Base-by-base conservation (phyloP, 2,329 filamentous ascomycete species). In the Fonsecaea erecta region DNA sequence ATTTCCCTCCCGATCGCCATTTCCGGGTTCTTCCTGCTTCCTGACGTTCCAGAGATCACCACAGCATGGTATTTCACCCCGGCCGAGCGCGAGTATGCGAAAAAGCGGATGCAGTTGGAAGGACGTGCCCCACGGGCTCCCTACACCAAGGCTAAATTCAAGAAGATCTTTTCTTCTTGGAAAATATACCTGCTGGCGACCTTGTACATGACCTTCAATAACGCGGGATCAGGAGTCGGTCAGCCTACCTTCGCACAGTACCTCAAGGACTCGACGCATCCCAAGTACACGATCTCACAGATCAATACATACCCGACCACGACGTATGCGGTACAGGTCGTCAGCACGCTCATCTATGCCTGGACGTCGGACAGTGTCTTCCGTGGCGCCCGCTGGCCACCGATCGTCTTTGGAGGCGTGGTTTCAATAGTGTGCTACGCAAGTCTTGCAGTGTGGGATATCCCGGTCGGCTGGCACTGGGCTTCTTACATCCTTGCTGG, bases 161-260 rank as follows among this genome's bases (percentile, higher is more conserved):
- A 80, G 74, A 85, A 83, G 70, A 89, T 90, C 18, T 84, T 89
- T 63, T 79, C 80, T 0, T 85, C 83, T 5, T 90, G 88, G 88
- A 87, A 88, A 67, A 85, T 90, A 1, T 90, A 87, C 62, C 69
- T 83, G 0, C 76, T 90, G 2, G 82, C 81, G 0, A 61, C 85
- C 0, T 74, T 89, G 1, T 90, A 90, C 72, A 80, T 89, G 72
- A 82, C 84, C 48, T 90, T 89, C 78, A 88, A 88, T 74, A 90
- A 90, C 70, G 85, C 82, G 1, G 62, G 57, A 2, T 78, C 76
- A 1, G 77, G 78, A 1, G 77, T 78, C 18, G 71, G 77, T 12
- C 83, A 86, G 72, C 86, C 87, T 0, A 81, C 84, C 0, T 89
- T 89, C 68, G 81, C 73, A 73, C 80, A 80, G 73, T 82, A 73